These are phyloP conservation scores for Hemileccinum rubropunctum DNA, from an alignment of 768 basidiomycete species.

Conservation along the genomic window DNA sequence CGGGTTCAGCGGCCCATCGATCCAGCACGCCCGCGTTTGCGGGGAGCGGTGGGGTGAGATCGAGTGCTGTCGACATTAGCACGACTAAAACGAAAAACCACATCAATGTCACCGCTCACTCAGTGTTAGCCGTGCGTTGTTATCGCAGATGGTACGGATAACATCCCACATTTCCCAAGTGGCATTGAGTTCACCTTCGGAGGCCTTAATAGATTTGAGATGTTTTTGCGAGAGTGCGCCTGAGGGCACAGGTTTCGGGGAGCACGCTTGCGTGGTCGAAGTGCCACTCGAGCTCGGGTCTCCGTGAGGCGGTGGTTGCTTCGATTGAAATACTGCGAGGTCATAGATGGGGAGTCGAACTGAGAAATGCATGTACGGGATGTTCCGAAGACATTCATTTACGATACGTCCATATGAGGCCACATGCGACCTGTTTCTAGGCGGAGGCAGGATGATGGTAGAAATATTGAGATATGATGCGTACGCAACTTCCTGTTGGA, in stretches of 20 bases:
- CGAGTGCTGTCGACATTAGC: slow-evolving; percentile 62
- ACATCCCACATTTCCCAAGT: slow-evolving; percentile 99
- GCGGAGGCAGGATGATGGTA: slow-evolving; percentile 85
- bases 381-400: slow-evolving; percentile 68
- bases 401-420: slow-evolving; percentile 93
- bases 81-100: background rate
- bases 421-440: slow-evolving; percentile 76
- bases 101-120: slow-evolving; percentile 56
- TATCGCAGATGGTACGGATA: slow-evolving; percentile 86
- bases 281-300: slow-evolving; percentile 30
- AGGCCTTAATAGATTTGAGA: slow-evolving; percentile 32
- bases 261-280: slow-evolving; percentile 18
- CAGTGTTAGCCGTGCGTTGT: slow-evolving; percentile 67
- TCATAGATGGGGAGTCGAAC: slow-evolving; percentile 83
- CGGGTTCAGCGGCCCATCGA: slow-evolving; percentile 92
- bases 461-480: slow-evolving; percentile 89
- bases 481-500: slow-evolving; percentile 90
- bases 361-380: slow-evolving; percentile 74
- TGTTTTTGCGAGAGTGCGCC: slow-evolving; percentile 24
- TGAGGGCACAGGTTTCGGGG: slow-evolving; percentile 16
- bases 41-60: slow-evolving; percentile 87
- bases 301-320: slow-evolving; percentile 25
- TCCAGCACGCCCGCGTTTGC: slow-evolving; percentile 68
- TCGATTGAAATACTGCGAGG: slow-evolving; percentile 55
- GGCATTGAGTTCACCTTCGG: slow-evolving; percentile 59